Percentiles rank a stretch among this genome's conserved stretches.
phyloP scores from a whole-genome alignment of 139 green algal genomes.

The Zygnema circumcarinatum region DNA sequence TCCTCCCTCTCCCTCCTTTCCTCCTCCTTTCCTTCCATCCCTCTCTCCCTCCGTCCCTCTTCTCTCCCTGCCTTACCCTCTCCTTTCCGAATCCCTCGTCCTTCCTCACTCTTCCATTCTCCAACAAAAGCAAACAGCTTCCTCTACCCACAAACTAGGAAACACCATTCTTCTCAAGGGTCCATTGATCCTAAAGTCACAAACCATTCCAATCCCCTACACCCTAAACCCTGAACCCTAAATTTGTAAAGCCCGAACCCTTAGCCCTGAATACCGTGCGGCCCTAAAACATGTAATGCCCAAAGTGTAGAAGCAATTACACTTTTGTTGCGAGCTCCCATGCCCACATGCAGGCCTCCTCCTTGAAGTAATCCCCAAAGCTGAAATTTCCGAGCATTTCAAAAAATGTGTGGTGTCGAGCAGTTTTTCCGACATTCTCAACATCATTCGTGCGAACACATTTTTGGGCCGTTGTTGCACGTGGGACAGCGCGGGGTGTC shows the following conservation, averaged over 20 bases:
- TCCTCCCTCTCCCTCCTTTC: neutral
- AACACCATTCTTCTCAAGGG: neutral
- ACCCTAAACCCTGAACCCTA: neutral
- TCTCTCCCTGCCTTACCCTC: neutral
- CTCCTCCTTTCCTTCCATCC: too few relatives aligned
- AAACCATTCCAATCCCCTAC: neutral
- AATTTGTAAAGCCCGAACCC: neutral
- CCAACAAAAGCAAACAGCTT: too few relatives aligned
- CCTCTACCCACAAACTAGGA: neutral
- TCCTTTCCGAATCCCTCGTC: neutral
- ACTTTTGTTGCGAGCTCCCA: constrained; percentile 89
- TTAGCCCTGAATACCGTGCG: neutral
- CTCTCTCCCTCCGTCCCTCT: neutral
- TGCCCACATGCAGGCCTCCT: constrained; percentile 81
- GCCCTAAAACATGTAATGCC: too few relatives aligned
- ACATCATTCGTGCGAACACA: constrained; percentile 97
- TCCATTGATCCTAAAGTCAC: neutral
- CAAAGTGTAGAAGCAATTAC: constrained; percentile 46
- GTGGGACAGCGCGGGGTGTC: constrained; percentile 28
- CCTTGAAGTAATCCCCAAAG: constrained; percentile 96
- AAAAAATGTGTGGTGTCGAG: constrained; percentile 96
- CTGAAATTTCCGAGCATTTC: constrained; percentile 97
- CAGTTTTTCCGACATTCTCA: constrained; percentile 93
- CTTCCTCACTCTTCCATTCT: neutral
- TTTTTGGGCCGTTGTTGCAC: constrained; percentile 92